Base-by-base conservation (phyloP, 116 monocot genomes). In the Cymodocea nodosa region DNA sequence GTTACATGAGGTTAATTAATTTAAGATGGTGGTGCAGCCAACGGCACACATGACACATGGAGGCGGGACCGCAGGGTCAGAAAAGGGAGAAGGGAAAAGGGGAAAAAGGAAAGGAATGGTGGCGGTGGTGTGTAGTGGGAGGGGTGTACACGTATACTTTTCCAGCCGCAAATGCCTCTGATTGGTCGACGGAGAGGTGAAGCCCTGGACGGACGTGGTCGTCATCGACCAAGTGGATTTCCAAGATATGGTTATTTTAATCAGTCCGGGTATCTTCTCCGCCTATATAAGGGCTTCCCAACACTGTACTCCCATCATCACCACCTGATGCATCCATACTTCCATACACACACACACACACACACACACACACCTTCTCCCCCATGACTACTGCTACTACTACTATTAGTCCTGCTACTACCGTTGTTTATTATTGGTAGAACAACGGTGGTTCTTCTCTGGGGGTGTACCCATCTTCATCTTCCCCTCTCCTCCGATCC, bases 231-330 rank as follows among this genome's bases (percentile, higher is more conserved):
- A 24, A 25, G 15, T 25, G 57, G 13, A 57, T 11, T 0, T 24
- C 10, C 4, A 24, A 14, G 57, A 57, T 57, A 57, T 57, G 9
- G 57, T 11, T 57, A 57, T 57, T 57, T 57, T 57, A 57, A 57
- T 57, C 57, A 57, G 23, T 13, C 1, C 24, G 20, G 17, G 25
- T 17, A 10, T 35, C 61, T 24, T 24, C 17, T 35, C 36, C 13
- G 37, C 61, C 61, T 61, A 61, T 61, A 61, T 61, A 61, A 61
- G 60, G 16, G 36, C 34, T 35, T 16, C 36, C 22, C 61, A 7
- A 37, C 36, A 15, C 61, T 61, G 6, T 61, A 35, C 30, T 30
- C 30, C 30, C 30, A 30, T 30, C 30, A 3, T 30, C 30, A 3
- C 30, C 30, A 3, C 30, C 30, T 3, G 3, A 30, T 3, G 2